Conservation (phyloP, 2,329 filamentous ascomycete species). For the Aspergillus luchuensis region DNA sequence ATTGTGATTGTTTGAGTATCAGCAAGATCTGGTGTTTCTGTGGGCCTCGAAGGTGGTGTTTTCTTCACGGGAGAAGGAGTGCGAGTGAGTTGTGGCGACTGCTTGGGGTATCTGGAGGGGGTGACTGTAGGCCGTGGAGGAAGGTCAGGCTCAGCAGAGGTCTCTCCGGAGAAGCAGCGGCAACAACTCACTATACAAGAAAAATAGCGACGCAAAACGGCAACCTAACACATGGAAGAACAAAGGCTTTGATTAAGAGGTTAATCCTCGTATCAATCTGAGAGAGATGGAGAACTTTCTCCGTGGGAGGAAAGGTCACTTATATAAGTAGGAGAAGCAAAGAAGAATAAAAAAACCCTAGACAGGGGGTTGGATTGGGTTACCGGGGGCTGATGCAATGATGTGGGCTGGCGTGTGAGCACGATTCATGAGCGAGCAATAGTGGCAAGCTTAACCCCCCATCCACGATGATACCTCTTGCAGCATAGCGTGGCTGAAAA, state of each 20-base stretch:
- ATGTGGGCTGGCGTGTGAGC: neutral
- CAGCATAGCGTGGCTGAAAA: constrained; percentile 9
- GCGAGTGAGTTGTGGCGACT: constrained; percentile 5
- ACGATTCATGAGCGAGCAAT: neutral
- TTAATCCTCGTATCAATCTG: neutral
- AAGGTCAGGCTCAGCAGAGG: constrained; percentile 9
- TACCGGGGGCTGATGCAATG: constrained; percentile 5
- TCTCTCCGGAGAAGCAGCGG: constrained; percentile 9
- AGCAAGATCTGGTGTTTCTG: neutral
- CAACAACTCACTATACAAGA: constrained; percentile 12
- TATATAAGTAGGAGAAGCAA: constrained; percentile 6
- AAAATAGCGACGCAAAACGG: constrained; percentile 13
- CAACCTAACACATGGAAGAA: constrained; percentile 13
- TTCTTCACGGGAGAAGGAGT: neutral
- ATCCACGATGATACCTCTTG: neutral
- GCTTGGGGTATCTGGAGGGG: constrained; percentile 12
- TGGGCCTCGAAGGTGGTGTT: neutral
- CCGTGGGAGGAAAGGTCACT: neutral
- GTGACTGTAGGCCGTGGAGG: constrained; percentile 8
- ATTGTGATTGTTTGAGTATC: neutral
- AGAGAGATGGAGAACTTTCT: neutral
- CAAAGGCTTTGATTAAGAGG: neutral
- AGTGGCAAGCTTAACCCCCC: neutral
- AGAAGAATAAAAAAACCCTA: too few species aligned
- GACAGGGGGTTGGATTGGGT: neutral